Percentiles rank a stretch among this genome's conserved stretches.
Evolutionary conservation across 177 flowering plant genomes (phyloP).

Genomic region (Vitis hybrid): DNA sequence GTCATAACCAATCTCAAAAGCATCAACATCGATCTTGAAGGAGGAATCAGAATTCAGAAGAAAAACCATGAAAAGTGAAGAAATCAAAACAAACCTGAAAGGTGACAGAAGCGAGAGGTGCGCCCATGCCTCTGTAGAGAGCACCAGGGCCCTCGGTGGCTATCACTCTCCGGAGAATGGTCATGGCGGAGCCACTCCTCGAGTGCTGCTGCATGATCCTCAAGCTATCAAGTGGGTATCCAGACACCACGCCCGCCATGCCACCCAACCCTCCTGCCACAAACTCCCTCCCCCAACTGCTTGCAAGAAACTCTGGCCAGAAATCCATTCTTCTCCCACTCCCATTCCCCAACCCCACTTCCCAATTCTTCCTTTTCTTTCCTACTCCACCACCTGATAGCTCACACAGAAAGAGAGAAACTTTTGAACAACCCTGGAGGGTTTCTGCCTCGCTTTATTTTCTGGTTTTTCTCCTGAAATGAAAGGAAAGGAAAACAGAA

Average conservation of each 20-base stretch:
- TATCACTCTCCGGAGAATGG: conserved; percentile 50
- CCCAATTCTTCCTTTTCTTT: conserved; percentile 1
- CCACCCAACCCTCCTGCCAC: conserved; percentile 95
- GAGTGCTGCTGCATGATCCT: conserved; percentile 71
- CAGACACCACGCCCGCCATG: conserved; percentile 77
- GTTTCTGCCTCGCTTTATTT: background rate
- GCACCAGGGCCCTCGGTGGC: conserved; percentile 60
- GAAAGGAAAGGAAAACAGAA: conserved; percentile 6
- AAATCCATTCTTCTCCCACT: conserved; percentile 62
- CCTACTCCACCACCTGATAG: background rate
- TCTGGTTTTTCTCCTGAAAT: background rate
- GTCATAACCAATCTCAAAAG: too few species aligned
- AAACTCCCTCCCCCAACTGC: conserved; percentile 87
- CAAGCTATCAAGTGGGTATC: conserved; percentile 86
- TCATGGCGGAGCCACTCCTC: conserved; percentile 50
- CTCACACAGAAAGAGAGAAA: background rate
- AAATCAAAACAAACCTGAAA: conserved; percentile 56
- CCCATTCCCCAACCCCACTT: conserved; percentile 19
- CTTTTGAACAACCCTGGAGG: background rate
- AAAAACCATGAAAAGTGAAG: background rate
- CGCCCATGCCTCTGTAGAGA: conserved; percentile 88
- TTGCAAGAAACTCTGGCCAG: conserved; percentile 93
- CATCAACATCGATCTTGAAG: background rate
- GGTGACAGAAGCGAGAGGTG: conserved; percentile 85
- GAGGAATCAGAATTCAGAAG: background rate